phyloP scores from a whole-genome alignment of 2,329 filamentous ascomycete genomes.

The Paracamarosporium sp. region DNA sequence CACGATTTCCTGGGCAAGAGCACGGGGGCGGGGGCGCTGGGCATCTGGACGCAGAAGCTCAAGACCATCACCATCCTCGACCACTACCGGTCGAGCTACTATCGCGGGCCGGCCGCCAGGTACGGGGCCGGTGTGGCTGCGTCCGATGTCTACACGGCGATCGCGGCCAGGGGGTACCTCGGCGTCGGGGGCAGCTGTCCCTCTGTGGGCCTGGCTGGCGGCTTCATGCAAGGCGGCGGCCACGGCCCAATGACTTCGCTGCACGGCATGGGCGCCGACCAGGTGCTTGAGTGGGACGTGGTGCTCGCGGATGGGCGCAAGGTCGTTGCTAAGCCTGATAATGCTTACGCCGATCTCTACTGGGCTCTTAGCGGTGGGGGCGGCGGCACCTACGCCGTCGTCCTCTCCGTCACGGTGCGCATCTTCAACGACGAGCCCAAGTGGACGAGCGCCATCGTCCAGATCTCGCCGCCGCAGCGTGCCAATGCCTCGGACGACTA shows the following conservation, averaged over 20 bases:
- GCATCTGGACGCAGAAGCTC: conserved; percentile 10
- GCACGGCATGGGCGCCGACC: background rate
- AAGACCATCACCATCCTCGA: conserved; percentile 12
- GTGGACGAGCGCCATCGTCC: no score
- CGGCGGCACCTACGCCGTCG: background rate
- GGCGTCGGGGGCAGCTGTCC: background rate
- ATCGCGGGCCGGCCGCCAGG: no score
- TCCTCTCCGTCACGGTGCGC: background rate
- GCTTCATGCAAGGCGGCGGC: background rate
- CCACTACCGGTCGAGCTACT: no score
- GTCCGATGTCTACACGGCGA: background rate
- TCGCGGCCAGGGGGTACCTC: background rate
- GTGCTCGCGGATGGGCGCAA: background rate
- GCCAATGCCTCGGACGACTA: no score
- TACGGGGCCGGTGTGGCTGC: background rate
- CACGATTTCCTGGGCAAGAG: conserved; percentile 1
- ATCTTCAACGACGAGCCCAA: no score
- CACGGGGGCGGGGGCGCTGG: background rate
- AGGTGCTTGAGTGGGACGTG: background rate
- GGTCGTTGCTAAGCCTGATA: background rate
- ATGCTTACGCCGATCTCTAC: background rate
- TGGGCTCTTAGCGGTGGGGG: background rate
- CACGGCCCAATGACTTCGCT: background rate
- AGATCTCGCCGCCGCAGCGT: no score
- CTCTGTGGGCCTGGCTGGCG: background rate